Percentiles rank a stretch among this genome's conserved stretches.
Conservation (phyloP, 768 basidiomycete genomes). For the Coprinellus micaceus region DNA sequence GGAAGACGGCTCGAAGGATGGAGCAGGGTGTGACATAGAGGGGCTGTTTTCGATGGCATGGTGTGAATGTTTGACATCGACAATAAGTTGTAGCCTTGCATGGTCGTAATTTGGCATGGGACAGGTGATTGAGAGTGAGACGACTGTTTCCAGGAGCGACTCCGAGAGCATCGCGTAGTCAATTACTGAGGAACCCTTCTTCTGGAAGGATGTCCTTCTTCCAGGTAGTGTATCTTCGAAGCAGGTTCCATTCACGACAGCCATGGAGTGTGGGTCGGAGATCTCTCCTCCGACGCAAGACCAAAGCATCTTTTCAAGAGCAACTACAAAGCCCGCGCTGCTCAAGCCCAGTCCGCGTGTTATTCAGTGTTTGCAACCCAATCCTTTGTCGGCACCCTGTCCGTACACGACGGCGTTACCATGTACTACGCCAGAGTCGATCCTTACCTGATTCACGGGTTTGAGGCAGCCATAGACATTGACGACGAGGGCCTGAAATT, state of each 20-base stretch:
- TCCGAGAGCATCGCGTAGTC: not conserved
- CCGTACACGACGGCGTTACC: not conserved
- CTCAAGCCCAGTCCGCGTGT: not conserved
- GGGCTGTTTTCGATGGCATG: too few species aligned
- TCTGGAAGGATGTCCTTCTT: not conserved
- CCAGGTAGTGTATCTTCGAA: not conserved
- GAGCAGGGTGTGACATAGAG: not conserved
- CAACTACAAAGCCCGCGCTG: not conserved
- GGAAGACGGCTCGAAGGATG: not conserved
- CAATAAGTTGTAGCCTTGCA: not conserved
- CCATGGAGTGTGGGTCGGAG: not conserved
- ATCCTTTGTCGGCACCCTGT: not conserved
- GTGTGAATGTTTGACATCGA: too few species aligned
- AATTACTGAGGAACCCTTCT: not conserved
- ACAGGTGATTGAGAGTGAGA: not conserved
- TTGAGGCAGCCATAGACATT: not conserved
- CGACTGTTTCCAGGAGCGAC: not conserved
- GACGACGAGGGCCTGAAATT: constrained; percentile 1
- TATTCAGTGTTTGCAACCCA: not conserved
- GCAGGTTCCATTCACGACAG: not conserved
- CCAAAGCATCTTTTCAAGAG: not conserved
- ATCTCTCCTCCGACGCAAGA: not conserved
- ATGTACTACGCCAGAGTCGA: not conserved
- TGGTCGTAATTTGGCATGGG: not conserved
- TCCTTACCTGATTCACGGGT: not conserved